Evolutionary conservation across 2,329 filamentous ascomycete genomes (phyloP), one percentile per base, ranked within the genome.

Genomic region (Cryphonectria radicalis): DNA sequence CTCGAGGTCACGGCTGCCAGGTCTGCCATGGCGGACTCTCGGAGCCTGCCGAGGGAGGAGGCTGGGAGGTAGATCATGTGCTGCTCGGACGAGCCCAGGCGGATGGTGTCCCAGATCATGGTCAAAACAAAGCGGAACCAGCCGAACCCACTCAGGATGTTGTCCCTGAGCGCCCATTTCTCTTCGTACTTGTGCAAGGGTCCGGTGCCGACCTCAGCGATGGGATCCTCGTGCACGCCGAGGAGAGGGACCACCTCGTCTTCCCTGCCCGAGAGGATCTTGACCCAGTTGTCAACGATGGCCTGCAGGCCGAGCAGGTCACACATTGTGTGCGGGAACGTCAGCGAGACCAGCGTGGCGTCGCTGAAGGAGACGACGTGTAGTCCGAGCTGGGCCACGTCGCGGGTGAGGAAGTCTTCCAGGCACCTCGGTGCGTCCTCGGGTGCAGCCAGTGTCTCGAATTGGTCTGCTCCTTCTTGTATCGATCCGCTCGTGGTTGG

Each of bases 301-400:
- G 78, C 80, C 3, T 77, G 74, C 40, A 79, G 79, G 4, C 84
- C 85, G 73, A 85, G 79, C 3, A 79, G 83, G 72, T 88, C 86
- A 70, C 83, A 82, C 7, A 87, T 75, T 0, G 81, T 82, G 75
- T 89, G 87, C 1, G 83, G 81, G 77, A 81, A 86, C 1, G 78
- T 77, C 0, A 88, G 73, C 0, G 80, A 79, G 1, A 89, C 78
- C 0, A 88, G 75, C 0, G 87, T 89, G 0, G 84, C 83, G 70
- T 89, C 83, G 3, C 74, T 75, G 74, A 89, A 88, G 0, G 81
- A 81, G 4, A 82, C 81, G 59, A 88, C 78, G 72, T 86, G 84
- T 5, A 88, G 77, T 4, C 81, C 80, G 5, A 88, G 75, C 74
- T 84, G 83, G 0, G 86, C 85, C 25, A 74, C 76, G 74, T 87